Percentiles rank a stretch among this genome's conserved stretches.
Evolutionary conservation across 495 filamentous ascomycete genomes (phyloP).

Genomic region (Hyphodiscus hymeniophilus): DNA sequence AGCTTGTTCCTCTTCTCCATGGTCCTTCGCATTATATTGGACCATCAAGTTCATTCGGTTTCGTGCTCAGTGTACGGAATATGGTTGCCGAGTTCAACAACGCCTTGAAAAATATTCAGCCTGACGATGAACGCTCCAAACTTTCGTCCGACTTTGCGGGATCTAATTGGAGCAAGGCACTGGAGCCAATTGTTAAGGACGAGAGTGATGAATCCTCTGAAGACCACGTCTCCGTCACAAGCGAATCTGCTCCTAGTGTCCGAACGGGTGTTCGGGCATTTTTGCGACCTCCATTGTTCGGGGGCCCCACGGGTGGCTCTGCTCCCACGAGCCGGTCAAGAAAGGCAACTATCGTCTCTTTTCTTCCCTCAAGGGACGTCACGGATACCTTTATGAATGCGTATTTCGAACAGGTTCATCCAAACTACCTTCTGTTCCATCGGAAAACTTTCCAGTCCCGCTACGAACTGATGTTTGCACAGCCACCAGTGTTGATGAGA

Average conservation of each 20-base stretch:
- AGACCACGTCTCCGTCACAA: background rate
- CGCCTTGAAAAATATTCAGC: constrained; percentile 15
- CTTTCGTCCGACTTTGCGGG: constrained; percentile 21
- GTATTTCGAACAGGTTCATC: constrained; percentile 36
- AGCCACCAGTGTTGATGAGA: constrained; percentile 16
- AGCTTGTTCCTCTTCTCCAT: constrained; percentile 18
- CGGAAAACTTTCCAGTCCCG: constrained; percentile 32
- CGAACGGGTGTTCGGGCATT: background rate
- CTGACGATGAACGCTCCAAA: constrained; percentile 18
- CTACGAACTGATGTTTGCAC: constrained; percentile 32
- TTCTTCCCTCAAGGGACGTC: constrained; percentile 24
- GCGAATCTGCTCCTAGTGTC: background rate
- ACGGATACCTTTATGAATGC: constrained; percentile 31
- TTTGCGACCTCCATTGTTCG: constrained; percentile 2
- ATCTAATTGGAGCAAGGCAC: constrained; percentile 20
- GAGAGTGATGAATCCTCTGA: constrained; percentile 18
- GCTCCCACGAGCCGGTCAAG: constrained; percentile 6
- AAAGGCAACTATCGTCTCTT: constrained; percentile 11
- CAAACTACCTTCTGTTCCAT: constrained; percentile 37
- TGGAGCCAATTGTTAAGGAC: constrained; percentile 18
- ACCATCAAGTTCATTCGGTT: constrained; percentile 23
- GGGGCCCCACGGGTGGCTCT: constrained; percentile 1
- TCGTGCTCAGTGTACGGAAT: constrained; percentile 19
- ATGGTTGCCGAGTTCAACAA: constrained; percentile 23
- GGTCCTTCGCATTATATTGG: constrained; percentile 24